phyloP scores from a whole-genome alignment of 164 flowering plant genomes.

The Vitis labrusca region DNA sequence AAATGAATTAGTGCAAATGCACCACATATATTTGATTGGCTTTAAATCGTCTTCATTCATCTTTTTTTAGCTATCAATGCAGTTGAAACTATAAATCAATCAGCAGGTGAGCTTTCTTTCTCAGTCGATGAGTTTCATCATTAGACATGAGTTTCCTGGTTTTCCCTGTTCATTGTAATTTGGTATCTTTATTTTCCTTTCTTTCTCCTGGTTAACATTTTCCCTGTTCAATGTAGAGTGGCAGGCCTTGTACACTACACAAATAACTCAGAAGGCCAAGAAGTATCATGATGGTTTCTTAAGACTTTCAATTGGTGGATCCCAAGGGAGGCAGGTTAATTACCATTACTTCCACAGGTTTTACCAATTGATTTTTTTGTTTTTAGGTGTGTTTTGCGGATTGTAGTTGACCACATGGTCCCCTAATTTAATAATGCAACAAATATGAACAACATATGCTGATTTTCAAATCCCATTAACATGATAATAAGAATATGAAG shows the following conservation, averaged over 20 bases:
- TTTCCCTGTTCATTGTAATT: not conserved
- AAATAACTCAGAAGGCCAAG: constrained; percentile 72
- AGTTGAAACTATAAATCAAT: not conserved
- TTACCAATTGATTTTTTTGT: not conserved
- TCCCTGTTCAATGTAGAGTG: constrained; percentile 43
- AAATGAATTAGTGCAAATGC: too few relatives aligned
- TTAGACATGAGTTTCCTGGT: not conserved
- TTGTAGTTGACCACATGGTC: not conserved
- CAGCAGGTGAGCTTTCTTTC: not conserved
- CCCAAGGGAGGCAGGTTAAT: constrained; percentile 62
- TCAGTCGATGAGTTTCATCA: not conserved
- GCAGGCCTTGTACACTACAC: constrained; percentile 73
- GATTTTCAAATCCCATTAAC: not conserved
- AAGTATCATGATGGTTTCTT: constrained; percentile 78
- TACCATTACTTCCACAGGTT: not conserved
- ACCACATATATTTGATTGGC: not conserved
- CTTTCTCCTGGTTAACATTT: not conserved
- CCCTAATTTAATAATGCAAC: not conserved
- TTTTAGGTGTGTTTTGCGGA: not conserved
- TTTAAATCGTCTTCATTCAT: not conserved
- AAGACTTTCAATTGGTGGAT: constrained; percentile 38
- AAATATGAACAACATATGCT: not conserved
- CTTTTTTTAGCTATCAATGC: not conserved
- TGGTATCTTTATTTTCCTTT: not conserved
- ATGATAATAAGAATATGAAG: not conserved